Percentiles rank a stretch among this genome's conserved stretches.
Evolutionary conservation across 331 rosid species (phyloP).

Genomic region (Arachis monticola): DNA sequence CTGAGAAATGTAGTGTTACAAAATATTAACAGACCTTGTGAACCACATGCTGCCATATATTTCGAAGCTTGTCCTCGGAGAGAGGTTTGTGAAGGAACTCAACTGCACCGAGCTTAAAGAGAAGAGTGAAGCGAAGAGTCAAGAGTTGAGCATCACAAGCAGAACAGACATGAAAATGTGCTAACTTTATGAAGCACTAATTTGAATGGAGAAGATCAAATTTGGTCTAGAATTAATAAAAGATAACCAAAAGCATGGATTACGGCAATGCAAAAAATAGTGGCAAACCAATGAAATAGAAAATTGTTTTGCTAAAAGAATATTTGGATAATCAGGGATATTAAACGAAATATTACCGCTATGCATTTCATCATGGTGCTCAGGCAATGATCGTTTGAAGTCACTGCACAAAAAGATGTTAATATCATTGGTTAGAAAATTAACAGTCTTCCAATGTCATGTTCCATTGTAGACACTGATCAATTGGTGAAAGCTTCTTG

Average conservation of each 20-base stretch:
- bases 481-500: conserved; percentile 13
- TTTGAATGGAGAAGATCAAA: conserved; percentile 10
- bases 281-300: conserved; percentile 6
- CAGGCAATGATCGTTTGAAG: conserved; percentile 75
- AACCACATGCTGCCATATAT: conserved; percentile 99
- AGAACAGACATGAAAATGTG: conserved; percentile 13
- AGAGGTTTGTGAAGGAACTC: conserved; percentile 90
- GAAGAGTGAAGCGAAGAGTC: conserved; percentile 36
- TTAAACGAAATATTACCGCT: conserved; percentile 65
- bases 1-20: background rate
- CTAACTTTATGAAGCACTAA: background rate
- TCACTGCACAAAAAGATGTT: conserved; percentile 64
- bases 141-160: conserved; percentile 34
- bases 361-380: conserved; percentile 95
- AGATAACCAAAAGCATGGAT: conserved; percentile 8
- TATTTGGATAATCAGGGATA: background rate
- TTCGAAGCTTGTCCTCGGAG: conserved; percentile 84
- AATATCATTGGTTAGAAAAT: conserved; percentile 41
- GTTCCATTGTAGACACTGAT: conserved; percentile 24
- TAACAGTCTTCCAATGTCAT: conserved; percentile 5
- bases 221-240: conserved; percentile 9
- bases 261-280: background rate
- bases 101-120: conserved; percentile 89
- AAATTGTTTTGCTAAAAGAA: conserved; percentile 14
- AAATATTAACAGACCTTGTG: conserved; percentile 77